Percentiles rank a stretch among this genome's conserved stretches.
phyloP scores from a whole-genome alignment of 805 yeast species.

The Candida awuae region DNA sequence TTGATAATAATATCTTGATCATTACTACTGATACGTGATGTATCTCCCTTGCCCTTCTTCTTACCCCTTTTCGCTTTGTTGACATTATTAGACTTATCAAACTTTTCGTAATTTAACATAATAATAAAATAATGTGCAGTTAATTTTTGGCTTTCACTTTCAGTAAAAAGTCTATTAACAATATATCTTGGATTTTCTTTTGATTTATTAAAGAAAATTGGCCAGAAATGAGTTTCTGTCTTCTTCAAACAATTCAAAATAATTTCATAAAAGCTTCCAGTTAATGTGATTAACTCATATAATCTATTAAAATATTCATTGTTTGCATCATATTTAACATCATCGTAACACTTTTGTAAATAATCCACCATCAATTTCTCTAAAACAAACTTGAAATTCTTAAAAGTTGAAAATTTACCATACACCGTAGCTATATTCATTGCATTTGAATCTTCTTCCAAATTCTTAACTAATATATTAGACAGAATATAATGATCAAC shows the following conservation, averaged over 20 bases:
- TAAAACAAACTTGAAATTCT: constrained; percentile 40
- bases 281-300: constrained; percentile 27
- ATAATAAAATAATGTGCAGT: constrained; percentile 46
- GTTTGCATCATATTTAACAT: constrained; percentile 21
- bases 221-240: constrained; percentile 46
- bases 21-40: constrained; percentile 9
- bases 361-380: constrained; percentile 40
- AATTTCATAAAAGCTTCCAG: constrained; percentile 29
- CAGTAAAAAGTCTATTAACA: constrained; percentile 32
- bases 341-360: constrained; percentile 27
- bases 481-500: constrained; percentile 38
- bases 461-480: constrained; percentile 16
- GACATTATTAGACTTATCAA: constrained; percentile 6
- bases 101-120: constrained; percentile 41
- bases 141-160: constrained; percentile 34
- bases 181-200: constrained; percentile 38
- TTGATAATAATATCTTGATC: constrained; percentile 37
- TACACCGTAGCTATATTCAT: constrained; percentile 25
- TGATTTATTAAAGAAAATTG: constrained; percentile 35
- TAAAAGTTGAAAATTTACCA: constrained; percentile 32
- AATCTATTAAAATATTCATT: constrained; percentile 26
- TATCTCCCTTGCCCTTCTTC: constrained; percentile 5
- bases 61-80: neutral
- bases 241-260: constrained; percentile 46
- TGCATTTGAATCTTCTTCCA: constrained; percentile 18